phyloP scores from a whole-genome alignment of 257 asterid species.

The Cruciata laevipes region DNA sequence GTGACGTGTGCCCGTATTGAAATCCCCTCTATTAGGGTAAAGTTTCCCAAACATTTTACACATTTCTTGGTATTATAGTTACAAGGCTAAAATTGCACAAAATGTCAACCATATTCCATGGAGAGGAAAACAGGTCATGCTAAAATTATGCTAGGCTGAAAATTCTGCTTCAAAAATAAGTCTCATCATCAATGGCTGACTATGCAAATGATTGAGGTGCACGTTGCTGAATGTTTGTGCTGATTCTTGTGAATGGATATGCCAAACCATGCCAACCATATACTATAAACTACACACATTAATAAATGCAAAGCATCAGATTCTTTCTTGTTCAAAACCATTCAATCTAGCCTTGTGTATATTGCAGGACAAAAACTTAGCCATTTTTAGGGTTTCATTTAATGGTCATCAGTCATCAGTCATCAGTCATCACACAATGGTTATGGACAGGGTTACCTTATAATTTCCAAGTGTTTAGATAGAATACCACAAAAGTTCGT shows the following conservation, averaged over 20 bases:
- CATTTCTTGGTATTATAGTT: too few relatives aligned
- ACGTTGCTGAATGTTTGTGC: constrained; percentile 24
- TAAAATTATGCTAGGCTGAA: not conserved
- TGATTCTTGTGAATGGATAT: constrained; percentile 25
- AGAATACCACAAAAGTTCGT: too few relatives aligned
- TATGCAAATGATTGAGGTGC: constrained; percentile 27
- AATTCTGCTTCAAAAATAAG: not conserved
- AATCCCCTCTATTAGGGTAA: too few relatives aligned
- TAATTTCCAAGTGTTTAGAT: too few relatives aligned
- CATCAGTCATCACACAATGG: not conserved
- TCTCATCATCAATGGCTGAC: not conserved
- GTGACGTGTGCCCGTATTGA: too few relatives aligned
- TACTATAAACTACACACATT: constrained; percentile 1
- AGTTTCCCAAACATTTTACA: too few relatives aligned
- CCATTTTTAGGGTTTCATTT: not conserved
- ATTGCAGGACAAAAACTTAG: too few relatives aligned
- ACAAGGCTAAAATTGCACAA: too few relatives aligned
- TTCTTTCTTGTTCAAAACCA: constrained; percentile 15
- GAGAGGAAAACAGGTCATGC: constrained; percentile 7
- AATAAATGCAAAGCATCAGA: constrained; percentile 35
- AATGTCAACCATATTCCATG: not conserved
- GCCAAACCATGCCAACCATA: constrained; percentile 34
- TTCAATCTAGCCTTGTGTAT: too few relatives aligned
- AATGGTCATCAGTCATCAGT: not conserved
- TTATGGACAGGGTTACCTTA: not conserved